Conservation (phyloP, 2,329 filamentous ascomycete genomes). For the Teratosphaeria pseudoeucalypti region DNA sequence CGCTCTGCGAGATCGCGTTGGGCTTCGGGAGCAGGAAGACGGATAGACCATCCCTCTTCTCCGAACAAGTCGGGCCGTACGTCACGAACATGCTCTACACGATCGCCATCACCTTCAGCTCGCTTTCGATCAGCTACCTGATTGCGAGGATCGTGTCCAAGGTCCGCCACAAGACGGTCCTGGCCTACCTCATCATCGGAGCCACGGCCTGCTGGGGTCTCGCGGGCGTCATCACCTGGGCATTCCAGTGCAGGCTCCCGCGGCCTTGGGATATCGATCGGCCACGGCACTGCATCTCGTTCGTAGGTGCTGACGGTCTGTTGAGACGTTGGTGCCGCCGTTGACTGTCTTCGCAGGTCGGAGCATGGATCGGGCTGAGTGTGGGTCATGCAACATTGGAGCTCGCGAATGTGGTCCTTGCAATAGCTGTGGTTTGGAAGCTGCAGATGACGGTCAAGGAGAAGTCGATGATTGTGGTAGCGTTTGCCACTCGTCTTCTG, state of each 20-base stretch:
- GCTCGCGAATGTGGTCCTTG: constrained; percentile 10
- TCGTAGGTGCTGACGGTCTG: background rate
- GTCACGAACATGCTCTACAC: constrained; percentile 10
- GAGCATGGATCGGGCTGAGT: background rate
- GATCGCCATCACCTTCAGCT: constrained; percentile 10
- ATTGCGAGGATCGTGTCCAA: constrained; percentile 16
- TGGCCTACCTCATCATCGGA: constrained; percentile 10
- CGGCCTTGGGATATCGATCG: constrained; percentile 13
- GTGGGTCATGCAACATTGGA: constrained; percentile 12
- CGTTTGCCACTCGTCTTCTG: constrained; percentile 18
- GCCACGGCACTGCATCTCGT: constrained; percentile 8
- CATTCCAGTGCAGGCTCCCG: constrained; percentile 17
- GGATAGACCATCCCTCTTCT: constrained; percentile 2
- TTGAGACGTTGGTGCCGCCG: constrained; percentile 10
- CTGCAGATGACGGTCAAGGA: constrained; percentile 15
- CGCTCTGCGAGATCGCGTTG: constrained; percentile 11
- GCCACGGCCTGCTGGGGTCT: constrained; percentile 10
- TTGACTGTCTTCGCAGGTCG: constrained; percentile 3
- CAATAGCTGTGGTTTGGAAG: constrained; percentile 15
- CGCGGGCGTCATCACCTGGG: constrained; percentile 6
- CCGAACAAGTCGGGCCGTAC: constrained; percentile 9
- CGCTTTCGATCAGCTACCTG: constrained; percentile 17
- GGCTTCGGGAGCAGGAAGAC: constrained; percentile 12
- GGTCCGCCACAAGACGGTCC: constrained; percentile 8
- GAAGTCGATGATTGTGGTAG: constrained; percentile 14